A percentile compares a stretch with the other conserved stretches of the same genome.
Evolutionary conservation across 805 yeast genomes (phyloP).

Genomic region (Yamadazyma ubonensis): DNA sequence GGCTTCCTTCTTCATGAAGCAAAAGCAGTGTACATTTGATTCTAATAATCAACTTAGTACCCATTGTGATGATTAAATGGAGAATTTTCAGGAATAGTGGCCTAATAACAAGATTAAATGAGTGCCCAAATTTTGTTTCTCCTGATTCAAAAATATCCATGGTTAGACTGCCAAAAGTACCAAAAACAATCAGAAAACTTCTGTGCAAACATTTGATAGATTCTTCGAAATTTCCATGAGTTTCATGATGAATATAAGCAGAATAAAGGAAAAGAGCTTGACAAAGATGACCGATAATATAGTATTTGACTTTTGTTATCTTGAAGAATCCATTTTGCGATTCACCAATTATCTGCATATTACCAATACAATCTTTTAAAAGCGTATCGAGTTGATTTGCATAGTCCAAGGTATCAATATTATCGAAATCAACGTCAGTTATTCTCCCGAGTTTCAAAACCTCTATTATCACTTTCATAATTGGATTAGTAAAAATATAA

Average conservation of each 20-base stretch:
- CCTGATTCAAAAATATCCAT: not conserved
- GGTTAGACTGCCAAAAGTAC: not conserved
- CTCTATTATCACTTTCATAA: not conserved
- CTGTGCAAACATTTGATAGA: conserved; percentile 4
- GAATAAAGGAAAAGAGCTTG: conserved; percentile 4
- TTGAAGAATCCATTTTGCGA: conserved; percentile 4
- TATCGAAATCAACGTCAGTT: not conserved
- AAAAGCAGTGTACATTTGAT: conserved; percentile 6
- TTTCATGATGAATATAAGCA: conserved; percentile 7
- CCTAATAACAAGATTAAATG: conserved; percentile 7
- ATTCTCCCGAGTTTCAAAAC: conserved; percentile 4
- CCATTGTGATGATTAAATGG: conserved; percentile 4
- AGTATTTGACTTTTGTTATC: conserved; percentile 3
- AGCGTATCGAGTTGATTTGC: not conserved
- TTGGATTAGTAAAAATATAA: not conserved
- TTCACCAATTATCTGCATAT: not conserved
- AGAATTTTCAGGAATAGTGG: conserved; percentile 8
- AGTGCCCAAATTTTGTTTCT: conserved; percentile 2
- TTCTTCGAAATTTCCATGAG: not conserved
- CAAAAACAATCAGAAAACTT: conserved; percentile 1
- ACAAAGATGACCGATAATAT: conserved; percentile 2
- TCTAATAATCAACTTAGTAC: conserved; percentile 3
- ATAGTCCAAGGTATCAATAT: conserved; percentile 1
- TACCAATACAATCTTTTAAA: not conserved
- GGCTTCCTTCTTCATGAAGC: not conserved